A percentile compares a stretch with the other conserved stretches of the same genome.
phyloP scores from a whole-genome alignment of 1,139 yeast species.

The Magnusiomyces fungicola region DNA sequence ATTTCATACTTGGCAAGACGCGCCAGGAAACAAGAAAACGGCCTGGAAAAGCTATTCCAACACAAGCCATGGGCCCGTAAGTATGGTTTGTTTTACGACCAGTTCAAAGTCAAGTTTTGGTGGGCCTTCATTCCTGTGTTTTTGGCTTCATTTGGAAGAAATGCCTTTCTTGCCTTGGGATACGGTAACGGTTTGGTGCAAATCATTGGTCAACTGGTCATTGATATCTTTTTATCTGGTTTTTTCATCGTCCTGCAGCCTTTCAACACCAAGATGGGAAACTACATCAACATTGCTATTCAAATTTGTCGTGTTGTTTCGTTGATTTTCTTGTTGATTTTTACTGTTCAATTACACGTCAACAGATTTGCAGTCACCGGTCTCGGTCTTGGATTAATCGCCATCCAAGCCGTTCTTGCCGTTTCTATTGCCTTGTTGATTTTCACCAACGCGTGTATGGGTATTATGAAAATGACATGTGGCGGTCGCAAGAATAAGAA shows the following conservation, averaged over 20 bases:
- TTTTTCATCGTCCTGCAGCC: constrained; percentile 23
- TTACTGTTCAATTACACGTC: constrained; percentile 28
- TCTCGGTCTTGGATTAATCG: constrained; percentile 28
- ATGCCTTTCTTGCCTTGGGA: constrained; percentile 31
- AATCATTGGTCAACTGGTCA: constrained; percentile 29
- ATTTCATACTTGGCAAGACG: constrained; percentile 24
- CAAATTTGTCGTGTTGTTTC: constrained; percentile 28
- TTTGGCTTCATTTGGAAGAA: constrained; percentile 26
- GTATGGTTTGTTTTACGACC: constrained; percentile 32
- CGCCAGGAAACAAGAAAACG: constrained; percentile 22
- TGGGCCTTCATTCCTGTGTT: constrained; percentile 30
- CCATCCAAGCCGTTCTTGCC: constrained; percentile 28
- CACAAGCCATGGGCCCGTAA: constrained; percentile 30
- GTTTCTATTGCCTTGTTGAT: constrained; percentile 24
- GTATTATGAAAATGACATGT: constrained; percentile 10
- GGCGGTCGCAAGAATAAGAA: constrained; percentile 3
- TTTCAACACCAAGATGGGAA: constrained; percentile 30
- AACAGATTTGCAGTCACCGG: constrained; percentile 26
- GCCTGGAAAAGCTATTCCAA: constrained; percentile 23
- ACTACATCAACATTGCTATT: constrained; percentile 27
- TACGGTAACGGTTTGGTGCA: constrained; percentile 31
- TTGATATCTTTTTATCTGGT: constrained; percentile 22
- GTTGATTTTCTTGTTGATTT: constrained; percentile 25
- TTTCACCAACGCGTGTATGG: constrained; percentile 14
- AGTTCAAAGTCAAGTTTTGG: constrained; percentile 29